Conservation (phyloP, 371 early-diverging fungal species). For the Mortierella sp. region DNA sequence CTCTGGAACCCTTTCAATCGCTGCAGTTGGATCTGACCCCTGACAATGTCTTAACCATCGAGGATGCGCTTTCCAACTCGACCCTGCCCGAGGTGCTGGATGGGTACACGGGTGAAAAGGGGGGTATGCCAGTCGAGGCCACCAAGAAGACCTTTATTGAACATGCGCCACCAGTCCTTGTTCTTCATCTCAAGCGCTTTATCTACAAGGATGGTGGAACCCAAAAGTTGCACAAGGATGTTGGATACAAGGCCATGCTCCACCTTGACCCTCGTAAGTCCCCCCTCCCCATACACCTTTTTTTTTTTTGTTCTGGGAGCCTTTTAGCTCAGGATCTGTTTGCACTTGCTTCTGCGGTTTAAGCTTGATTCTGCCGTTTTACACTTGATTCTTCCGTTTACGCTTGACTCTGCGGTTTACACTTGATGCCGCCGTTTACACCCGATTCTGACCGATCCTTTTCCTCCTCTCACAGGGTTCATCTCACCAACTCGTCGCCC, state of each 20-base stretch:
- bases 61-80: constrained; percentile 86
- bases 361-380: too few species aligned
- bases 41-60: constrained; percentile 77
- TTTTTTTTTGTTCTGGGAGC: too few species aligned
- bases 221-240: constrained; percentile 87
- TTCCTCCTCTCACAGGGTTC: constrained; percentile 69
- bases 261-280: constrained; percentile 69
- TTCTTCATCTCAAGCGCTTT: constrained; percentile 96
- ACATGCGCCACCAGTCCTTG: constrained; percentile 87
- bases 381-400: too few species aligned
- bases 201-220: constrained; percentile 83
- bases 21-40: constrained; percentile 91
- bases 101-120: constrained; percentile 61
- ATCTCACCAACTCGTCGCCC: constrained; percentile 63
- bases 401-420: too few species aligned
- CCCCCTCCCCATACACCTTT: background rate
- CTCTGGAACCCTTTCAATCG: constrained; percentile 88
- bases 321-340: too few species aligned
- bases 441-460: too few species aligned
- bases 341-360: too few species aligned
- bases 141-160: constrained; percentile 90
- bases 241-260: constrained; percentile 76
- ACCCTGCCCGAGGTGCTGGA: constrained; percentile 82
- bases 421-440: too few species aligned
- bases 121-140: constrained; percentile 70